Evolutionary conservation across 768 basidiomycete genomes (phyloP).

Genomic region (Butyriboletus loyo): DNA sequence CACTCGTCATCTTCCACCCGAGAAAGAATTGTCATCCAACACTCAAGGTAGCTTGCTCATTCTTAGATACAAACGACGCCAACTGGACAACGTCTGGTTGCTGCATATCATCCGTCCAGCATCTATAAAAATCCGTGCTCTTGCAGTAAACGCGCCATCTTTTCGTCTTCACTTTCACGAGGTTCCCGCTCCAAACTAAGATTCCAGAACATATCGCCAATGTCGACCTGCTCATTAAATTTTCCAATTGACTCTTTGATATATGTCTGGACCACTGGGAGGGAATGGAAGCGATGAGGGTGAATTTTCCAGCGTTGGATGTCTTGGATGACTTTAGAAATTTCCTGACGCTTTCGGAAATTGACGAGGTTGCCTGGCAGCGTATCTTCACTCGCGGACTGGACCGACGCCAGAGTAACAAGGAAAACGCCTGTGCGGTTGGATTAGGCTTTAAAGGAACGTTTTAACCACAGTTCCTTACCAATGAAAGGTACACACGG

Average conservation of each 20-base stretch:
- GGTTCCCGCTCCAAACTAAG: slow-evolving; percentile 87
- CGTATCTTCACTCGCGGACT: not conserved
- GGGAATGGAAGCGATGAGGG: slow-evolving; percentile 78
- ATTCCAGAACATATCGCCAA: slow-evolving; percentile 79
- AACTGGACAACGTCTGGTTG: not conserved
- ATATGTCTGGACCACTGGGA: slow-evolving; percentile 65
- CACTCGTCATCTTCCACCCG: not conserved
- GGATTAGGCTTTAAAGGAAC: not conserved
- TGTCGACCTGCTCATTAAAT: slow-evolving; percentile 63
- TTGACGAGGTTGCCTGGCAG: slow-evolving; percentile 72
- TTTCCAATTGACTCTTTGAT: slow-evolving; percentile 76
- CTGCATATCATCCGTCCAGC: not conserved
- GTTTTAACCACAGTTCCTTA: not conserved
- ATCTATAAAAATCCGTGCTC: not conserved
- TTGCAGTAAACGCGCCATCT: not conserved
- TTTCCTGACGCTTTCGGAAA: slow-evolving; percentile 92
- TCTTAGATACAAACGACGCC: not conserved
- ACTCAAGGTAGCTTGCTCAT: not conserved
- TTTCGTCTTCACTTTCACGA: slow-evolving; percentile 89
- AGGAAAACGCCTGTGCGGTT: not conserved
- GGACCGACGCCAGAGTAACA: not conserved
- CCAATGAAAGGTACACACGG: not conserved
- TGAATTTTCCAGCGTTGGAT: slow-evolving; percentile 95
- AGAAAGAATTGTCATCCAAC: not conserved
- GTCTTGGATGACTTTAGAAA: slow-evolving; percentile 92